A percentile compares a stretch with the other conserved stretches of the same genome.
These are phyloP conservation scores for Aquilaria sinensis DNA, from an alignment of 345 rosid genomes.

Conservation along the genomic window DNA sequence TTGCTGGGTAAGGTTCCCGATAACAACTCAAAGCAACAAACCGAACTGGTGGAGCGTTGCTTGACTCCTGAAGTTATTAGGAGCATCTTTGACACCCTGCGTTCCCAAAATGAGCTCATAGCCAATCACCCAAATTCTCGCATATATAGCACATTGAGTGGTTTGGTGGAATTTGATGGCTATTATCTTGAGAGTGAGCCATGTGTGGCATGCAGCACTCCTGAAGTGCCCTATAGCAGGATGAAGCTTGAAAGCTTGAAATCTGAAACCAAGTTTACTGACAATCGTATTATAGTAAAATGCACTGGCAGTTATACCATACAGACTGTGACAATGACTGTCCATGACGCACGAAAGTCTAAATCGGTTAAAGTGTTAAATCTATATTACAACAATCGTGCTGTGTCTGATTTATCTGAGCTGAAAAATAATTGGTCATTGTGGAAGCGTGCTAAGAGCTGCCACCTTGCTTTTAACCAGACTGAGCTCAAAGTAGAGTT, in stretches of 20 bases:
- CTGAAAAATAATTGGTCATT: constrained; percentile 94
- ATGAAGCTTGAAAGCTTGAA: constrained; percentile 97
- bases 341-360: constrained; percentile 96
- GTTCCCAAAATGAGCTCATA: constrained; percentile 88
- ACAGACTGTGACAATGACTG: constrained; percentile 97
- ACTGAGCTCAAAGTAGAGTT: constrained; percentile 96
- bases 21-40: constrained; percentile 63
- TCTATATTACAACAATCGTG: constrained; percentile 93
- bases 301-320: constrained; percentile 98
- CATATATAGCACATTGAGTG: constrained; percentile 82
- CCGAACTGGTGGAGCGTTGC: constrained; percentile 72
- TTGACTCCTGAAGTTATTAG: constrained; percentile 68
- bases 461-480: constrained; percentile 96
- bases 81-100: constrained; percentile 87
- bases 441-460: constrained; percentile 99
- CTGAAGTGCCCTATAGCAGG: constrained; percentile 95
- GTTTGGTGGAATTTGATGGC: constrained; percentile 97
- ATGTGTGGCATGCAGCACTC: constrained; percentile 98
- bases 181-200: constrained; percentile 99
- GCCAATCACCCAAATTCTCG: constrained; percentile 99
- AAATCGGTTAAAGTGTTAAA: constrained; percentile 97
- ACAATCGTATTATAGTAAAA: constrained; percentile 93
- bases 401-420: constrained; percentile 93
- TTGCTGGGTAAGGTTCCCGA: constrained; percentile 79
- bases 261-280: constrained; percentile 97